Base-by-base conservation (phyloP, 495 filamentous ascomycete species). In the Aspergillus campestris region DNA sequence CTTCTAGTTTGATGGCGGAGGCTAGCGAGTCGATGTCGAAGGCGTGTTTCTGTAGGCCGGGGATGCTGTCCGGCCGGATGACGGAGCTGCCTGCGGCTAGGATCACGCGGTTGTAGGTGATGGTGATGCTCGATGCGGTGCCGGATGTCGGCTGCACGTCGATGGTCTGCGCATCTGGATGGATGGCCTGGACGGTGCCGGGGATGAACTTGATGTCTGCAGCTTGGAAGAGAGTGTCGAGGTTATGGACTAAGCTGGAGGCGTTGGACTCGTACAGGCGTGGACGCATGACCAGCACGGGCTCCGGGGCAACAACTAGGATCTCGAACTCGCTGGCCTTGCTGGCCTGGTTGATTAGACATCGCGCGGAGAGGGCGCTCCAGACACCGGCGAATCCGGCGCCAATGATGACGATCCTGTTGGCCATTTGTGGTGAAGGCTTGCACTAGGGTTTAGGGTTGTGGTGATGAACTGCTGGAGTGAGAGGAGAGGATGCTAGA, bases 341-440 rank as follows among this genome's bases (percentile, higher is more conserved):
- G 8, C 47, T 39, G 1, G 38, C 43, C n/a, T 50, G 38, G 0
- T 52, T 46, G 18, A 57, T 50, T 3, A 67, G 53, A n/a, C 64
- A 54, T 18, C 54, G 55, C 34, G 64, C 64, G 3, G 61, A 50
- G 5, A 67, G 41, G 12, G 64, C 61, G 34, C 57, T 60, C 59
- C 60, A 67, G 8, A 63, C 38, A 18, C 64, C 64, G 33, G 61
- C 61, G 37, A 67, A 67, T 1, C 64, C 64, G 30, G 64, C 47
- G 2, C 64, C 64, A 31, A 65, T 47, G 27, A 60, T 57, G 40
- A 60, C 46, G 18, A 60, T 50, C 49, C 34, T 47, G 12, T 39
- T 45, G n/a, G 48, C 10, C 54, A 57, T 57, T 8, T 29, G n/a
- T 42, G 34, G 24, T 35, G 32, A 33, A 15, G 24, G 14, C 18